Evolutionary conservation across 73 alveolate species (phyloP), one percentile per base, ranked within the genome.

Genomic region (Symbiodinium pilosum): DNA sequence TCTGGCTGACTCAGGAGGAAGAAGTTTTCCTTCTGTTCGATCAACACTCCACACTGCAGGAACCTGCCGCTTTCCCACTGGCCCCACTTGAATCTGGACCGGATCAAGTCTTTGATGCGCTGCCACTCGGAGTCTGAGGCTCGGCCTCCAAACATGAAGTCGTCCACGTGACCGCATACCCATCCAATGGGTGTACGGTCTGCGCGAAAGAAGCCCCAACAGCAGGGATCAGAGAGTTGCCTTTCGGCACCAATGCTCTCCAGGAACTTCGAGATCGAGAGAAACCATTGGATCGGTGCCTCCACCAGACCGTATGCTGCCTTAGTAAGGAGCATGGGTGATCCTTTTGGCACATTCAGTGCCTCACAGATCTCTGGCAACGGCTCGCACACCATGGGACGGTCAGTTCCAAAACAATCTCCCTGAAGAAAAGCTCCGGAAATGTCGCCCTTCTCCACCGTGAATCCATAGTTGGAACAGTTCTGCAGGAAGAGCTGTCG

Each of bases 221-320:
- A 51, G 0, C 94, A 87, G 0, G 94, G 94, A 26, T 87, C 94
- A 0, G 94, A 87, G 11, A 36, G 26, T 28, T 87, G 94, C 18
- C 84, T 21, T 4, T 12, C 34, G 0, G n/a, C 68, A 0, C 94
- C 94, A 0, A 87, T 21, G 0, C n/a, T 43, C 9, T 36, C 64
- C 0, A 87, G 64, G 20, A 87, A 87, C 2, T 28, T 3, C 6
- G 43, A 21, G 3, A 87, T 43, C 0, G 94, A 18, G 3, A 87
- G 42, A 56, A 54, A 87, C 94, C 94, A 87, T 26, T 87, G 85
- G 34, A 87, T 44, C 0, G 94, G 94, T 0, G 94, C 94, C 2
- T 87, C 85, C 0, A 87, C 94, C 16, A 87, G 21, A 0, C 94
- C 94, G 18, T 87, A 87, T 0, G 94, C 94, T 0, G 94, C 94